Evolutionary conservation across 1,139 yeast genomes (phyloP), one percentile per base, ranked within the genome.

Genomic region (Kazachstania sp.): DNA sequence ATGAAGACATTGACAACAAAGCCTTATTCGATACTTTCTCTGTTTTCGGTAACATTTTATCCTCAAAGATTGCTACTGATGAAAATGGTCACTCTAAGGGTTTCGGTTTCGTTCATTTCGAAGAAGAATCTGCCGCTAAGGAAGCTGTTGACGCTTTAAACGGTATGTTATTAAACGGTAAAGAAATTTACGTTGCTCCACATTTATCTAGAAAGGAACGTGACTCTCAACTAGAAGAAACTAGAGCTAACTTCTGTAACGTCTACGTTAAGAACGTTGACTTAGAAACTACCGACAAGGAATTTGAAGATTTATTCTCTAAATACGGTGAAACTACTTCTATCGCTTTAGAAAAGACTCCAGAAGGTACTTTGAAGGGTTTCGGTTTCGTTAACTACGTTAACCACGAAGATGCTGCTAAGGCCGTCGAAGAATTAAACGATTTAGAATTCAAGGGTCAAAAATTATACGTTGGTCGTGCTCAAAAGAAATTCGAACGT

Each of bases 401-500:
- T 71, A 67, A 71, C 59, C 98, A 92, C 72, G 90, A 83, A 64
- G 76, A 82, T 62, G 99, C 99, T 60, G 79, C 77, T 59, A 79
- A 80, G 73, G 96, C 97, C 53, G 95, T 92, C 63, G 96, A 87
- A 51, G 95, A 78, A 64, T 81, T 92, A 70, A 86, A 94, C 73
- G 96, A 86, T 69, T 74, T 72, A 60, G 98, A 92, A 66, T 71
- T 83, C 69, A 81, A 79, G 63, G 92, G 92, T 65, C 88, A 86
- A 75, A 80, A 77, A 71, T 75, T 92, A 59, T 92, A 83, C 71
- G 98, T 92, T 64, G 97, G 97, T 63, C 88, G 98, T 74, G 99
- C 99, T 60, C 98, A 92, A 77, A 92, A 88, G 88, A 92, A 88
- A 81, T 79, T 86, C 72, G 99, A 92, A 79, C 90, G 99, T 77